Evolutionary conservation across 179 eudicot species (phyloP).

Genomic region (Spinacia oleracea): DNA sequence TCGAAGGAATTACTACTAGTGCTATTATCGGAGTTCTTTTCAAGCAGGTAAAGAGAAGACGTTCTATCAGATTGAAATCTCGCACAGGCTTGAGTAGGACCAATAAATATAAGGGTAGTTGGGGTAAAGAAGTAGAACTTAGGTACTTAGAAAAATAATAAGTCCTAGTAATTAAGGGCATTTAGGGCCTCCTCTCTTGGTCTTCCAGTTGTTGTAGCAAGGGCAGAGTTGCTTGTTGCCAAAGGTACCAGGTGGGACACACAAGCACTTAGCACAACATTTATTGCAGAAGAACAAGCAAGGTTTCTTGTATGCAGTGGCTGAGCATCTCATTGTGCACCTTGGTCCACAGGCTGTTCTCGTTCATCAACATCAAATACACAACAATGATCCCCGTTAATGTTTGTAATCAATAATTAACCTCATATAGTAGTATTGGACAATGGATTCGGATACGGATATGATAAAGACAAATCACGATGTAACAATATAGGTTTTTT

Average conservation of each 20-base stretch:
- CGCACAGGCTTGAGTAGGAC: neutral
- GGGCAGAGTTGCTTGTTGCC: constrained; percentile 73
- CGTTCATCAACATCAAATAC: neutral
- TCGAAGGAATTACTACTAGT: neutral
- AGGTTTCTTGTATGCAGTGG: constrained; percentile 60
- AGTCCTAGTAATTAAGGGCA: constrained; percentile 46
- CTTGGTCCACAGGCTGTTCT: constrained; percentile 46
- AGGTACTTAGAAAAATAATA: neutral
- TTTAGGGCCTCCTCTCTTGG: constrained; percentile 72
- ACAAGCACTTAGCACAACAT: constrained; percentile 58
- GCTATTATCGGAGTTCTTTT: too few relatives aligned
- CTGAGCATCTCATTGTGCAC: constrained; percentile 58
- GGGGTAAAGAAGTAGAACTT: neutral
- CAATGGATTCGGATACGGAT: neutral
- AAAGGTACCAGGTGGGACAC: constrained; percentile 70
- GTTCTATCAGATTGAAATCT: neutral
- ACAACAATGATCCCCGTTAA: neutral
- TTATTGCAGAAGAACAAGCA: constrained; percentile 65
- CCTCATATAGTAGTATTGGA: too few relatives aligned
- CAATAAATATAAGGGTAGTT: neutral
- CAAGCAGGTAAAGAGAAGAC: too few relatives aligned
- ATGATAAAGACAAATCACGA: too few relatives aligned
- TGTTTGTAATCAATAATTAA: too few relatives aligned
- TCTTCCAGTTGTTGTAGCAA: constrained; percentile 82
- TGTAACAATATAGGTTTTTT: too few relatives aligned